A percentile compares a stretch with the other conserved stretches of the same genome.
Evolutionary conservation across 495 filamentous ascomycete species (phyloP).

Genomic region (Xylaria curta): DNA sequence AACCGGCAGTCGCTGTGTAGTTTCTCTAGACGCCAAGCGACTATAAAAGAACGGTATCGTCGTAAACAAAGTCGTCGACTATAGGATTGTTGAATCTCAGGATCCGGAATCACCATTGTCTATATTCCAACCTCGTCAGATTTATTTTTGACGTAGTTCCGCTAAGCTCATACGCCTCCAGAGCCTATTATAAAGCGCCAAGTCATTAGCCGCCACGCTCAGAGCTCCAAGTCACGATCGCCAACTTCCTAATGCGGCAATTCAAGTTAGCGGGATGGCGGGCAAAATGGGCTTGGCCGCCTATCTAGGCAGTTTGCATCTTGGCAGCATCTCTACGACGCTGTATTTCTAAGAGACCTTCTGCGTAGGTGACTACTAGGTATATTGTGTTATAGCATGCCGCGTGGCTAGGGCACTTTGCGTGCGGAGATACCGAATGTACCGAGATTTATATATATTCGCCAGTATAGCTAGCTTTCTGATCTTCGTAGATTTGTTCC

Average conservation of each 20-base stretch:
- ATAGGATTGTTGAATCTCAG: not conserved
- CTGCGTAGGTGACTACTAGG: constrained; percentile 1
- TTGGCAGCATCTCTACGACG: constrained; percentile 4
- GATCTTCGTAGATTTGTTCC: not conserved
- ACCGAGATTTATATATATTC: constrained; percentile 3
- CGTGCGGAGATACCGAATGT: constrained; percentile 9
- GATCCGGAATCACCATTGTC: not conserved
- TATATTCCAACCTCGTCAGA: not conserved
- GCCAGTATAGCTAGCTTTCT: not conserved
- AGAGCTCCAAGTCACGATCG: constrained; percentile 13
- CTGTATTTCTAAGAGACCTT: not conserved
- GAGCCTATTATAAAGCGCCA: not conserved
- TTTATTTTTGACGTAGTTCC: not conserved
- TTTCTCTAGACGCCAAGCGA: not conserved
- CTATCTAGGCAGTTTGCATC: constrained; percentile 11
- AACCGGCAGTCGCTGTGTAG: not conserved
- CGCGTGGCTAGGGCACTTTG: constrained; percentile 6
- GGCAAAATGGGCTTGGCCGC: constrained; percentile 14
- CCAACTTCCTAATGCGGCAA: constrained; percentile 15
- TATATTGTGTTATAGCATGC: not conserved
- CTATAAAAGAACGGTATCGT: not conserved
- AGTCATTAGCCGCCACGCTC: constrained; percentile 23
- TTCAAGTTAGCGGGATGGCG: not conserved
- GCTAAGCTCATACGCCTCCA: too few relatives aligned
- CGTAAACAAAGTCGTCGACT: not conserved